Conservation (phyloP, 202 grass and related monocot species). For the Eragrostis tef region DNA sequence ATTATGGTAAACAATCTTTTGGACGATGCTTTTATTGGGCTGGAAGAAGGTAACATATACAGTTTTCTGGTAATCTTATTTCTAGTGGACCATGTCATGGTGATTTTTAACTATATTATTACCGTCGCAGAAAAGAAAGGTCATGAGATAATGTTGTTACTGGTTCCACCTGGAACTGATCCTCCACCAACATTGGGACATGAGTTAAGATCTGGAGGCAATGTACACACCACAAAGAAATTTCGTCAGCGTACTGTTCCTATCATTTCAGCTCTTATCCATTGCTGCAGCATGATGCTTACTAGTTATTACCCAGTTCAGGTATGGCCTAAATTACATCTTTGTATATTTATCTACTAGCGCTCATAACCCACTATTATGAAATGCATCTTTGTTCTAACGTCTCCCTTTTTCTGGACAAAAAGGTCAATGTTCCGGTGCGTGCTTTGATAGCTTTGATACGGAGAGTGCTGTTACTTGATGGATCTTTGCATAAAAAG, state of each 20-base stretch:
- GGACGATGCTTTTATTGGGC: constrained; percentile 72
- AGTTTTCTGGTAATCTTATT: constrained; percentile 29
- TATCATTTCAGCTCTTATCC: constrained; percentile 64
- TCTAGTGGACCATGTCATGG: constrained; percentile 20
- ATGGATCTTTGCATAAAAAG: constrained; percentile 71
- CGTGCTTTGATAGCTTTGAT: constrained; percentile 67
- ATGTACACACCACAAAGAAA: constrained; percentile 64
- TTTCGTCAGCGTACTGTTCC: constrained; percentile 64
- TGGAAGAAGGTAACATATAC: constrained; percentile 68
- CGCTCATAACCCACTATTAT: constrained; percentile 5
- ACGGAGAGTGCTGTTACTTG: constrained; percentile 65
- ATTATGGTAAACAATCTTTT: constrained; percentile 71
- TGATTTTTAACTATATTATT: constrained; percentile 50
- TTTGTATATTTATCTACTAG: constrained; percentile 18
- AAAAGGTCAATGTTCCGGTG: constrained; percentile 75
- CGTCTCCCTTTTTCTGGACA: constrained; percentile 23
- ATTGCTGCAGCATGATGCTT: constrained; percentile 79
- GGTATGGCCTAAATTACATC: constrained; percentile 52
- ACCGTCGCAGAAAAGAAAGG: constrained; percentile 67
- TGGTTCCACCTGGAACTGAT: constrained; percentile 82
- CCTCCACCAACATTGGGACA: constrained; percentile 59
- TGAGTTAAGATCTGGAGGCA: constrained; percentile 51
- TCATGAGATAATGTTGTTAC: constrained; percentile 65
- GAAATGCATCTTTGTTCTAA: constrained; percentile 35
- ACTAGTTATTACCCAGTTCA: constrained; percentile 86